Conservation (phyloP, 2,329 filamentous ascomycete species). For the Neopestalotiopsis sp. region DNA sequence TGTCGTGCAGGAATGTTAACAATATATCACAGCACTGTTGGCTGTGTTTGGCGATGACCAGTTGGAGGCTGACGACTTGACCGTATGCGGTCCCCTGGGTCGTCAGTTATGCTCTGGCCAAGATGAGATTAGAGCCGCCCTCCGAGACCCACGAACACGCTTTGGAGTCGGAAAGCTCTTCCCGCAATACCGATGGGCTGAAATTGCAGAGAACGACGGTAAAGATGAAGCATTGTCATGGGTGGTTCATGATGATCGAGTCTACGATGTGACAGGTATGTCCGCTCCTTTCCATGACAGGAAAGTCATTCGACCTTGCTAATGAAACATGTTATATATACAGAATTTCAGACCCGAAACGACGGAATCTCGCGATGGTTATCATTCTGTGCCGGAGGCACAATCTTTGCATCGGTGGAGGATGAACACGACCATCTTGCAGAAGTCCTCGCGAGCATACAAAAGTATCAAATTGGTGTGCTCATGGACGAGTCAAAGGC, state of each 20-base stretch:
- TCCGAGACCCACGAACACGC: background rate
- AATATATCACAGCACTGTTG: background rate
- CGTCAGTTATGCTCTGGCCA: background rate
- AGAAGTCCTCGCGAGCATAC: background rate
- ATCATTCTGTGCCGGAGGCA: background rate
- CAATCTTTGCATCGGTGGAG: background rate
- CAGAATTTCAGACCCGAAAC: background rate
- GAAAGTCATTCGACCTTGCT: background rate
- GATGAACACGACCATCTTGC: background rate
- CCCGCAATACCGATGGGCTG: background rate
- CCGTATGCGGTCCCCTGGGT: background rate
- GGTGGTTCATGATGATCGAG: background rate
- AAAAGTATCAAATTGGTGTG: background rate
- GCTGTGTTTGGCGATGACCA: background rate
- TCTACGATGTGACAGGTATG: constrained; percentile 14
- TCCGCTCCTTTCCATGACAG: too few species aligned
- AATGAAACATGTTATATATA: background rate
- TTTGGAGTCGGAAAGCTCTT: constrained; percentile 9
- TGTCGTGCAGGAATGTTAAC: background rate
- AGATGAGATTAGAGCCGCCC: background rate
- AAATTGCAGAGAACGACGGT: constrained; percentile 1
- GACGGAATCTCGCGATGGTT: background rate
- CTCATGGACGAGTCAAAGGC: background rate
- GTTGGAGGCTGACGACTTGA: background rate
- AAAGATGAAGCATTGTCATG: background rate